These are phyloP conservation scores for Entomortierella parvispora DNA, from an alignment of 192 early-diverging fungal species.

Conservation along the genomic window DNA sequence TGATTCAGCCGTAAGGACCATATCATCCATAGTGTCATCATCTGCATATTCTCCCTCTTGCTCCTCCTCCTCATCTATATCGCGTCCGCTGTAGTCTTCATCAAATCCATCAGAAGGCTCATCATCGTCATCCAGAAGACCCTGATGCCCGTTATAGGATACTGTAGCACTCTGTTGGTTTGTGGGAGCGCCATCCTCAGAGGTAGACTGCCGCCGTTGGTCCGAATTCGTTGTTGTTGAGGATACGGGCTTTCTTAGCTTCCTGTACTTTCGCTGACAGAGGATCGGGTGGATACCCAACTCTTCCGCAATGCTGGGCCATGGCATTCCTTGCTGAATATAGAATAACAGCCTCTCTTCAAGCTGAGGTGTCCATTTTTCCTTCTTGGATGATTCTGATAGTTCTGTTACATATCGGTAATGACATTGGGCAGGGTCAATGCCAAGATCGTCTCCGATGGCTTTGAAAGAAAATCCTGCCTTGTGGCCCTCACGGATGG, in stretches of 20 bases:
- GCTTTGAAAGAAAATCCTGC: background rate
- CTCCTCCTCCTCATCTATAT: background rate
- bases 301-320: slow-evolving; percentile 7
- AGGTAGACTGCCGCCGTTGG: no score
- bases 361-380: slow-evolving; percentile 16
- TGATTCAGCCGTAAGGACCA: background rate
- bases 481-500: slow-evolving; percentile 1
- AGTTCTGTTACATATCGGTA: slow-evolving; percentile 10
- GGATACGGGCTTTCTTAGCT: background rate
- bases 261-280: slow-evolving; percentile 26
- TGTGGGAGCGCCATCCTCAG: no score
- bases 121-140: no score
- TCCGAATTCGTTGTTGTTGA: background rate
- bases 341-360: slow-evolving; percentile 22
- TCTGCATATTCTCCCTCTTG: background rate
- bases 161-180: no score
- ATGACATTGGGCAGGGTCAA: slow-evolving; percentile 1
- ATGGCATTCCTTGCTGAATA: slow-evolving; percentile 25
- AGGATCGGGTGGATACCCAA: slow-evolving; percentile 22
- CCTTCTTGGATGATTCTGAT: background rate
- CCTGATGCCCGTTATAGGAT: no score
- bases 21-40: slow-evolving; percentile 7
- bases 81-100: background rate
- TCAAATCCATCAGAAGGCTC: no score
- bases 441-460: slow-evolving; percentile 8